Conservation (phyloP, 169 alveolate genomes). For the Eimeria tenella region DNA sequence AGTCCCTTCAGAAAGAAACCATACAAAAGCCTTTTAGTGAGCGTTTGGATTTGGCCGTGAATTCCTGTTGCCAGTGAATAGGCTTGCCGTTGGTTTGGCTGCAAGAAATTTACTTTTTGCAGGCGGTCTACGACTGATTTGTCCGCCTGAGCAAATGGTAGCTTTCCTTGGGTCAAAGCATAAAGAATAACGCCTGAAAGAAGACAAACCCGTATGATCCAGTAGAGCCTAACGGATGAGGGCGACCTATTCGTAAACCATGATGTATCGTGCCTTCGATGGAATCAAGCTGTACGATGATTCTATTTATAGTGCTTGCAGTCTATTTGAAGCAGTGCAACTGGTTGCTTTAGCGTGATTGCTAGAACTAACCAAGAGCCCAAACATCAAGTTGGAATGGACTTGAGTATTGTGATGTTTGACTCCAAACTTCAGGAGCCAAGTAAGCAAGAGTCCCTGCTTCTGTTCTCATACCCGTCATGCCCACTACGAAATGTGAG, state of each 20-base stretch:
- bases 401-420: conserved; percentile 81
- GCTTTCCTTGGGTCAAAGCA: conserved; percentile 76
- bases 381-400: conserved; percentile 85
- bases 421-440: conserved; percentile 86
- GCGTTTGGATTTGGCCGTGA: background rate
- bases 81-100: background rate
- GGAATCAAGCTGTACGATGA: too few relatives aligned
- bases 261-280: too few relatives aligned
- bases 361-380: conserved; percentile 81
- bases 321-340: too few relatives aligned
- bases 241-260: too few relatives aligned
- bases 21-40: background rate
- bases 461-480: conserved; percentile 83
- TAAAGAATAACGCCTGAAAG: conserved; percentile 77
- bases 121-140: conserved; percentile 57
- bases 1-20: background rate
- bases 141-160: conserved; percentile 75
- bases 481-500: conserved; percentile 82
- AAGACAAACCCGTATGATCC: background rate
- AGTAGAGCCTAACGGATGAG: too few relatives aligned
- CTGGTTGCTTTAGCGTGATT: background rate
- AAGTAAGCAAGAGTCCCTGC: conserved; percentile 86
- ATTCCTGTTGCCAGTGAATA: background rate
- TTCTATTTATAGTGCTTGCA: too few relatives aligned
- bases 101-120: conserved; percentile 18